Base-by-base conservation (phyloP, 768 basidiomycete genomes). In the Rhodotorula babjevae region DNA sequence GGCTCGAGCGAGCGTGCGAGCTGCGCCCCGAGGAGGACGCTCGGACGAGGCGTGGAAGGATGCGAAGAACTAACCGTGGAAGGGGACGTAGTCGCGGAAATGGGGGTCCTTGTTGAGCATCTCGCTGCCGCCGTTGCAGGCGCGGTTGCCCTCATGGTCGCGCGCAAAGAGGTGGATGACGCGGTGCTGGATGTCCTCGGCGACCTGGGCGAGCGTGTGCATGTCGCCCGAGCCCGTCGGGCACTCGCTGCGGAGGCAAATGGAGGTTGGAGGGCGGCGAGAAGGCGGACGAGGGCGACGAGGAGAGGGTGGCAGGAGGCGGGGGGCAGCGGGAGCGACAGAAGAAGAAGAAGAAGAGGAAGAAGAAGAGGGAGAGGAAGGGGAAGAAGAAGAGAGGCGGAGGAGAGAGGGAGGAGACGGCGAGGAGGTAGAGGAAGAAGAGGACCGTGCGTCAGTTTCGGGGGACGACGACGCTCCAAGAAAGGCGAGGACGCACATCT, bases 141-240 rank as follows among this genome's bases (percentile, higher is more conserved):
- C 93, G 53, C 96, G 85, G 72, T 87, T 85, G 18, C 94, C 93
- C 71, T 78, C 86, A 73, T 86, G 81, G 79, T 99, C 95, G 40
- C 93, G 87, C n/a, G 91, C 89, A 78, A 99, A 99, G 77, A 99
- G 93, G 81, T 98, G 93, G 67, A 98, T 99, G 73, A 98, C 88
- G n/a, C 96, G 89, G 79, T 98, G 95, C 81, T 98, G 96, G 67
- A 99, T 93, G 81, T 99, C 96, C 78, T 97, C 95, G 11, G 96
- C 93, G 29, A 95, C 93, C 69, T 87, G 86, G 18, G 89, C 91
- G 15, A 99, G 87, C 79, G 93, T 91, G 93, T 97, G 97, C 82
- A 89, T 92, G 76, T 96, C 94, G n/a, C 96, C 96, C 73, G 89
- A 91, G 40, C 93, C 93, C 0, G 92, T 93, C 10, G 96, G 96